A percentile compares a stretch with the other conserved stretches of the same genome.
Conservation (phyloP, 2,329 filamentous ascomycete genomes). For the Diaporthe humulicola region DNA sequence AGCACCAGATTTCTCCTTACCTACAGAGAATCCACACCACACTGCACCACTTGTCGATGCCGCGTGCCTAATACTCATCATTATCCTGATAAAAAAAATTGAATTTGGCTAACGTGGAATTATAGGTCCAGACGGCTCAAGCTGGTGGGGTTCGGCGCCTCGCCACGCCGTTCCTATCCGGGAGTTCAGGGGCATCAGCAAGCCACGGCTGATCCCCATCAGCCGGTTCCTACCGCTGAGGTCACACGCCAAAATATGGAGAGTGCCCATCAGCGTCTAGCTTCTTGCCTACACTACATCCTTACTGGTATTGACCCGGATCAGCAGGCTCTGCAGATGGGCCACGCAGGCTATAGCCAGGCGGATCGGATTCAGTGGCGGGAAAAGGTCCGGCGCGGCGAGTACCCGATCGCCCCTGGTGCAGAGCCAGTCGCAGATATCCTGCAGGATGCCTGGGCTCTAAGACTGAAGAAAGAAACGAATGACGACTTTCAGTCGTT, state of each 20-base stretch:
- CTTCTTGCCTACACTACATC: constrained; percentile 18
- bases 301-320: constrained; percentile 7
- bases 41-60: too few relatives aligned
- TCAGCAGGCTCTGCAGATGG: background rate
- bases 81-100: too few relatives aligned
- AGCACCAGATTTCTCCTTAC: too few relatives aligned
- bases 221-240: background rate
- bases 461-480: too few relatives aligned
- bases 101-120: background rate
- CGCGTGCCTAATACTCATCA: background rate
- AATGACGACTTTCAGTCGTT: too few relatives aligned
- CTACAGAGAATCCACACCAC: background rate
- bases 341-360: background rate
- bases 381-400: background rate
- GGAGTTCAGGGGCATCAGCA: background rate
- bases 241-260: background rate
- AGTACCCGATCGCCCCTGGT: too few relatives aligned
- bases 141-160: background rate
- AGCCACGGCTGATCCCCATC: background rate
- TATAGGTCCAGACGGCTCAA: too few relatives aligned
- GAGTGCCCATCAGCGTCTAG: constrained; percentile 9
- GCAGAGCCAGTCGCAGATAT: too few relatives aligned
- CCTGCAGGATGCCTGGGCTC: too few relatives aligned
- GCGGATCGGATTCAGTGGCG: background rate
- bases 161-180: background rate